Evolutionary conservation across 73 alveolate genomes (phyloP).

Genomic region (Paramecium primaurelia): DNA sequence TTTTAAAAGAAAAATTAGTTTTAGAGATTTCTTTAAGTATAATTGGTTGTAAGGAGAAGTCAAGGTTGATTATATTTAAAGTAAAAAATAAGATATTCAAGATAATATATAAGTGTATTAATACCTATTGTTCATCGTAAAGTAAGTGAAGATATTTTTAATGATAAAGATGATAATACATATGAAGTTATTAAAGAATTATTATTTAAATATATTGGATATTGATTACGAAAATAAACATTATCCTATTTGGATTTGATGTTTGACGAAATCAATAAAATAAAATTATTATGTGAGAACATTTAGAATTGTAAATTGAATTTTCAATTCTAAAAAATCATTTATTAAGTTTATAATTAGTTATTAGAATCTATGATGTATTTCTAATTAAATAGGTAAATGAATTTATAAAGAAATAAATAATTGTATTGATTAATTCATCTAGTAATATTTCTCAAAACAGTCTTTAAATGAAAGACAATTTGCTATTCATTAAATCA

Average conservation of each 20-base stretch:
- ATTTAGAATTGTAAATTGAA: neutral
- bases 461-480: neutral
- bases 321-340: neutral
- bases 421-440: constrained; percentile 6
- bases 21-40: constrained; percentile 24
- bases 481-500: neutral
- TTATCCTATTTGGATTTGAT: neutral
- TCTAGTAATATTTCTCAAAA: neutral
- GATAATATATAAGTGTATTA: neutral
- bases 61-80: neutral
- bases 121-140: neutral
- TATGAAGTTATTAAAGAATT: neutral
- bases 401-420: constrained; percentile 32
- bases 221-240: neutral
- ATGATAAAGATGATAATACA: neutral
- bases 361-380: neutral
- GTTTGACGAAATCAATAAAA: neutral
- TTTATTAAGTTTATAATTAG: neutral
- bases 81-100: neutral
- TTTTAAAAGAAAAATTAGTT: constrained; percentile 40
- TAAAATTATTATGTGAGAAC: neutral
- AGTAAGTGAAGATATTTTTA: constrained; percentile 6
- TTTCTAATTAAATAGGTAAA: neutral
- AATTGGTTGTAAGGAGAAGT: constrained; percentile 35
- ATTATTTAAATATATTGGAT: neutral